These are phyloP conservation scores for Posidonia australis DNA, from an alignment of 106 monocot genomes.

Conservation along the genomic window DNA sequence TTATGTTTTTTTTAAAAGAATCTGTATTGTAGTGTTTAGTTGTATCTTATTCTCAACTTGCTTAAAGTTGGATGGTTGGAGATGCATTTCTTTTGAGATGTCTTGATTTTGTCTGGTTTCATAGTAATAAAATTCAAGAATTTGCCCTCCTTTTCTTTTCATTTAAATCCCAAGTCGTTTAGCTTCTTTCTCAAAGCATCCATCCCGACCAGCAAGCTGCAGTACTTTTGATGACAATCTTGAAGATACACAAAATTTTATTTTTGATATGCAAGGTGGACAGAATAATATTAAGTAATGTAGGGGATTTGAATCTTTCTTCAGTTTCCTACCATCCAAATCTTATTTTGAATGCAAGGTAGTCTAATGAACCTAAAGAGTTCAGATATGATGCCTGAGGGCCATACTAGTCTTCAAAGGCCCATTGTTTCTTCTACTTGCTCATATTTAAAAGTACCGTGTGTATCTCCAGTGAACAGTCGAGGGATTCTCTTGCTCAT, in stretches of 20 bases:
- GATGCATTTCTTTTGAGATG: no score
- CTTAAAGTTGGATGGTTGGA: no score
- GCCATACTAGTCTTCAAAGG: conserved; percentile 20
- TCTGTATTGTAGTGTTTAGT: no score
- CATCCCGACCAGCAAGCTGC: conserved; percentile 36
- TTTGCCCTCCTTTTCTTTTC: no score
- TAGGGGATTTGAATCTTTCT: no score
- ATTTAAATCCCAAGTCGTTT: conserved; percentile 17
- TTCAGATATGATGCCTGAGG: conserved; percentile 11
- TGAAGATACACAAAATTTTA: conserved; percentile 32
- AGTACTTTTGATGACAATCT: conserved; percentile 29
- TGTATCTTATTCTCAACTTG: no score
- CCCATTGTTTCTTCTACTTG: conserved; percentile 14
- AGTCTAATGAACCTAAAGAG: conserved; percentile 16
- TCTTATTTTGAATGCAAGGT: conserved; percentile 14
- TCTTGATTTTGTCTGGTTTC: no score
- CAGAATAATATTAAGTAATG: conserved; percentile 20
- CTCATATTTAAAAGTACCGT: conserved; percentile 36
- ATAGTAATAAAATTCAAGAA: no score
- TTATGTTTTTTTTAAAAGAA: no score
- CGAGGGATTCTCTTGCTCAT: conserved; percentile 30
- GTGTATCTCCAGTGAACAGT: conserved; percentile 22
- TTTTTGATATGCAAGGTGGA: conserved; percentile 30
- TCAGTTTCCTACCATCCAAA: conserved; percentile 13
- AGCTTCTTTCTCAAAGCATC: conserved; percentile 32